These are phyloP conservation scores for Pseudotulostoma volvatum DNA, from an alignment of 495 filamentous ascomycete species.

Conservation along the genomic window DNA sequence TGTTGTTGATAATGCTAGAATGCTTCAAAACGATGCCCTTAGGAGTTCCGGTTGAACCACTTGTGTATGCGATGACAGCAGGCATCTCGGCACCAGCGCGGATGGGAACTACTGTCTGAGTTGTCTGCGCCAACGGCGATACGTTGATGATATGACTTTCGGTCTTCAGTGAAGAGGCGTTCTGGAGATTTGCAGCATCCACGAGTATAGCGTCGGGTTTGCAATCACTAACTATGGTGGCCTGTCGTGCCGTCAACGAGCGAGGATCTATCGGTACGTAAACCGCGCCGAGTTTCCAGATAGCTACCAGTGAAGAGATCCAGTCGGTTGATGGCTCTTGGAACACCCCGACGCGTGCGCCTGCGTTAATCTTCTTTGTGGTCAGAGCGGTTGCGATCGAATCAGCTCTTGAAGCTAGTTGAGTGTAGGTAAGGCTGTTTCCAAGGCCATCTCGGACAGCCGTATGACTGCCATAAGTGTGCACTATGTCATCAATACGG, in stretches of 20 bases:
- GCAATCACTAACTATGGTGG: slow-evolving; percentile 10
- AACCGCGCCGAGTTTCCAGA: slow-evolving; percentile 28
- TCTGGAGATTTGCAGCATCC: too few species aligned
- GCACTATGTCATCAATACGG: slow-evolving; percentile 15
- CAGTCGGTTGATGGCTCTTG: slow-evolving; percentile 22
- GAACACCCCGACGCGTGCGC: slow-evolving; percentile 9
- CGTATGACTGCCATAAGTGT: neutral
- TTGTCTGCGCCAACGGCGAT: slow-evolving; percentile 1
- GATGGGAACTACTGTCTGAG: slow-evolving; percentile 7
- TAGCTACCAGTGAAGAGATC: slow-evolving; percentile 36
- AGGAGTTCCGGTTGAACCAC: slow-evolving; percentile 21
- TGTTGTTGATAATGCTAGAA: slow-evolving; percentile 13
- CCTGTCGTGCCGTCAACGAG: slow-evolving; percentile 17
- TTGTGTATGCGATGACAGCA: slow-evolving; percentile 27
- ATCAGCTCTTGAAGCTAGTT: slow-evolving; percentile 3
- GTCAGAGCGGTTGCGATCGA: slow-evolving; percentile 10
- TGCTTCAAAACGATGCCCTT: slow-evolving; percentile 26
- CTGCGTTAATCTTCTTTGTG: slow-evolving; percentile 10
- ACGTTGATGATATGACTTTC: slow-evolving; percentile 1
- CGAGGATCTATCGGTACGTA: slow-evolving; percentile 38
- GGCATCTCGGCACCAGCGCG: slow-evolving; percentile 4
- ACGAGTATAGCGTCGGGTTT: slow-evolving; percentile 8
- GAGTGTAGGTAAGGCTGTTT: slow-evolving; percentile 6
- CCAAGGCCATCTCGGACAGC: slow-evolving; percentile 10
- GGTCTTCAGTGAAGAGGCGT: too few species aligned